phyloP scores from a whole-genome alignment of 2,329 filamentous ascomycete genomes.

The Hypoxylon sp. region DNA sequence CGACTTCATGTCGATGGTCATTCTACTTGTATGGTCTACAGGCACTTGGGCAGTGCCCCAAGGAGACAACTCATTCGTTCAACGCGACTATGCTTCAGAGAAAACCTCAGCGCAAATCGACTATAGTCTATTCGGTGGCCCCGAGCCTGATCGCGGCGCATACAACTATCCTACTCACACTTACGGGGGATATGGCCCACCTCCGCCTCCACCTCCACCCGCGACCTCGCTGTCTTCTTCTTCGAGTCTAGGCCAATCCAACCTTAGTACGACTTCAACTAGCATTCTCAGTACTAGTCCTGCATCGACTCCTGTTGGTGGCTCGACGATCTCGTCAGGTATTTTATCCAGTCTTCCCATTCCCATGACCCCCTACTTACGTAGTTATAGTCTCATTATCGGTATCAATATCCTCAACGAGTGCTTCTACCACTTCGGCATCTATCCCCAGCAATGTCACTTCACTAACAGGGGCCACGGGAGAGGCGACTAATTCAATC shows the following conservation, averaged over 20 bases:
- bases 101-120: constrained; percentile 22
- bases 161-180: constrained; percentile 41
- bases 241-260: constrained; percentile 22
- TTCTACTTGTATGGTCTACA: constrained; percentile 42
- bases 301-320: constrained; percentile 5
- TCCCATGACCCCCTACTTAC: constrained; percentile 8
- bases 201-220: constrained; percentile 37
- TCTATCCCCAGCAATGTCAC: constrained; percentile 2
- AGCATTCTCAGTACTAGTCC: constrained; percentile 2
- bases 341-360: not conserved
- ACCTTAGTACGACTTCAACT: constrained; percentile 12
- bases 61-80: constrained; percentile 3
- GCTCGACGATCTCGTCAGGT: constrained; percentile 17
- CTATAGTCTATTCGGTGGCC: constrained; percentile 37
- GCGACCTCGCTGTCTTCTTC: constrained; percentile 27
- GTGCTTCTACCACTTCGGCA: not conserved
- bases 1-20: constrained; percentile 47
- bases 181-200: constrained; percentile 44
- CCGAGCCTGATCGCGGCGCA: constrained; percentile 34
- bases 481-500: constrained; percentile 18
- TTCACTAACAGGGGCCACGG: constrained; percentile 9
- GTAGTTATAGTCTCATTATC: constrained; percentile 11
- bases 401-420: constrained; percentile 3
- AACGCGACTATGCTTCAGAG: constrained; percentile 13
- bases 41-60: constrained; percentile 27